Percentiles rank a stretch among this genome's conserved stretches.
Evolutionary conservation across 1,284 basidiomycete genomes (phyloP).

Genomic region (Naganishia sp.): DNA sequence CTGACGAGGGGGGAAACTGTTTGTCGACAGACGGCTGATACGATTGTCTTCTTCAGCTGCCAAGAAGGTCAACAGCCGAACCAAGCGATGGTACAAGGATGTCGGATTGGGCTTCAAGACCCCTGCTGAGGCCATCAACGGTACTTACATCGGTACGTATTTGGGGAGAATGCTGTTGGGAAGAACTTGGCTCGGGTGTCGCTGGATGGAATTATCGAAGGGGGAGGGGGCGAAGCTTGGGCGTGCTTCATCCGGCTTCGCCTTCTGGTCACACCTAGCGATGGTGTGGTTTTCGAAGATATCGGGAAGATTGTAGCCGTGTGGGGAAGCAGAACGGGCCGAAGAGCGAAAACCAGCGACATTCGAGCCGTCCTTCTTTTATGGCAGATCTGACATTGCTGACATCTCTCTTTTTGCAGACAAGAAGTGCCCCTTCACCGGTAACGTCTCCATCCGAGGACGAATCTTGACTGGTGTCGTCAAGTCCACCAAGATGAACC

Average conservation of each 20-base stretch:
- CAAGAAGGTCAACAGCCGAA: constrained; percentile 73
- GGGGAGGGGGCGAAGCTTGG: no score
- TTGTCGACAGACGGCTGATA: neutral
- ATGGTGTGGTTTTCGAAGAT: no score
- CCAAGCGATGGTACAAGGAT: constrained; percentile 99
- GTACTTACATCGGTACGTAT: constrained; percentile 79
- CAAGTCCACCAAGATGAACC: constrained; percentile 96
- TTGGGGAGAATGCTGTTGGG: neutral
- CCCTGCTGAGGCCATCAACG: constrained; percentile 90
- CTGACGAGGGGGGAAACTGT: neutral
- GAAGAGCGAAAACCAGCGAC: neutral
- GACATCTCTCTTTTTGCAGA: constrained; percentile 59
- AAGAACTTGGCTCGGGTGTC: neutral
- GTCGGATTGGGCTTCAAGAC: constrained; percentile 97
- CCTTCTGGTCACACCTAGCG: no score
- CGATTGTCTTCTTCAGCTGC: constrained; percentile 6
- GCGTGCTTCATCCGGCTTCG: no score
- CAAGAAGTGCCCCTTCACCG: constrained; percentile 99
- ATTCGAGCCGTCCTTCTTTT: neutral
- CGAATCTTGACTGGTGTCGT: constrained; percentile 98
- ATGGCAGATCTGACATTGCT: neutral
- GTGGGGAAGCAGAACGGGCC: neutral
- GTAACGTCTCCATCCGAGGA: constrained; percentile 94
- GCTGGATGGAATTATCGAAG: neutral
- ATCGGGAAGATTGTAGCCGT: no score